Evolutionary conservation across 2,329 filamentous ascomycete species (phyloP).

Genomic region (Alternaria sp.): DNA sequence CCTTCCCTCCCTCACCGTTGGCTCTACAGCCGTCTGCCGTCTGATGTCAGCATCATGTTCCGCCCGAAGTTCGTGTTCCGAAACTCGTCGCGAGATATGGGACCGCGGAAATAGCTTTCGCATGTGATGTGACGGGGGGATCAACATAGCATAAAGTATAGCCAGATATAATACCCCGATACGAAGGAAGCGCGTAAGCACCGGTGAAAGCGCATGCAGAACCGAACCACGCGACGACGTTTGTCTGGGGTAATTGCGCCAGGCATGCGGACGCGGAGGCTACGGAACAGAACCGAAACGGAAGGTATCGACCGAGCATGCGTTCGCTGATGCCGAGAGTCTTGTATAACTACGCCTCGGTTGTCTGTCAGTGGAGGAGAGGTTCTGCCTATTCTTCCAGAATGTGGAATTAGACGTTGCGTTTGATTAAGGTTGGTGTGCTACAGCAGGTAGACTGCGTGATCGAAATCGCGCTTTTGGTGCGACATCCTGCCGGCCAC

Average conservation of each 20-base stretch:
- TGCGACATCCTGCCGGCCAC: not conserved
- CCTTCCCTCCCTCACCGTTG: constrained; percentile 18
- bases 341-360: not conserved
- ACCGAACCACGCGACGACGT: not conserved
- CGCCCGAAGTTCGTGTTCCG: not conserved
- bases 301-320: not conserved
- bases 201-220: not conserved
- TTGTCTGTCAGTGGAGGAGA: not conserved
- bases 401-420: not conserved
- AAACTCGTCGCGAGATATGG: not conserved
- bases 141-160: not conserved
- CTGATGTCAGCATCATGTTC: constrained; percentile 19
- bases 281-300: not conserved
- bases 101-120: not conserved
- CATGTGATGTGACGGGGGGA: not conserved
- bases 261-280: not conserved
- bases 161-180: not conserved
- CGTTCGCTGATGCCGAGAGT: not conserved
- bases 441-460: constrained; percentile 5
- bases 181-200: not conserved
- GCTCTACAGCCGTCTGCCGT: constrained; percentile 2
- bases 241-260: not conserved
- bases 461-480: not conserved
- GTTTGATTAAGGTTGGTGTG: constrained; percentile 3
- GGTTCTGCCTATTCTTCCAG: not conserved